Conservation (phyloP, 129 eudicot genomes). For the Flaveria brownii region DNA sequence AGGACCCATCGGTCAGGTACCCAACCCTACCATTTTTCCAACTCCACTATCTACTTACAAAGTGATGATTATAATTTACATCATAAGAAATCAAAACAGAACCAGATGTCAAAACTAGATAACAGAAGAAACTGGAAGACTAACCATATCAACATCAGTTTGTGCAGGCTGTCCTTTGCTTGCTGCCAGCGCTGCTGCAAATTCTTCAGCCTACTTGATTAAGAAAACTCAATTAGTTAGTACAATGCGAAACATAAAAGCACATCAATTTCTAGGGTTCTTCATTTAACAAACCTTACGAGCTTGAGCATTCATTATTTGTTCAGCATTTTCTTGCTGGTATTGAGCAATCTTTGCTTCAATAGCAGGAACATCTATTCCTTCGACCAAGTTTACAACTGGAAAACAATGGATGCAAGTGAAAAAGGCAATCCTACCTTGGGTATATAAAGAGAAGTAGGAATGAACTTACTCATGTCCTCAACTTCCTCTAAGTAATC, state of each 20-base stretch:
- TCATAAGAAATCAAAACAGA: not conserved
- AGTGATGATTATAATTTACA: not conserved
- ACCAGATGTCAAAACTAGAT: not conserved
- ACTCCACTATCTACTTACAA: not conserved
- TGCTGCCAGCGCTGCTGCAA: constrained; percentile 95
- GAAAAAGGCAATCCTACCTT: constrained; percentile 10
- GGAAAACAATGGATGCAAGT: constrained; percentile 25
- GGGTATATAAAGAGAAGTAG: constrained; percentile 4
- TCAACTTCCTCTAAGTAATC: constrained; percentile 98
- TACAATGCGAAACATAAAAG: not conserved
- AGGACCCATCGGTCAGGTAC: not conserved
- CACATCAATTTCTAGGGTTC: not conserved
- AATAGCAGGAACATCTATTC: constrained; percentile 72
- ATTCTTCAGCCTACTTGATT: constrained; percentile 84
- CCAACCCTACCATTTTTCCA: not conserved
- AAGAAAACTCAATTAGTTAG: constrained; percentile 15
- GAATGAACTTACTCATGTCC: constrained; percentile 83
- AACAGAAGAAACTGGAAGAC: constrained; percentile 31
- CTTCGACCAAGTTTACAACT: constrained; percentile 75
- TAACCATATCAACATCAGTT: constrained; percentile 64
- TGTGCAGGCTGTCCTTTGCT: constrained; percentile 73
- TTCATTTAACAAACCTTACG: constrained; percentile 58
- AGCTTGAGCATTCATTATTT: constrained; percentile 90
- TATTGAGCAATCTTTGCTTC: constrained; percentile 77
- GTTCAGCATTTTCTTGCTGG: constrained; percentile 90